Base-by-base conservation (phyloP, 192 early-diverging fungal genomes). In the Paraglomus brasilianum region DNA sequence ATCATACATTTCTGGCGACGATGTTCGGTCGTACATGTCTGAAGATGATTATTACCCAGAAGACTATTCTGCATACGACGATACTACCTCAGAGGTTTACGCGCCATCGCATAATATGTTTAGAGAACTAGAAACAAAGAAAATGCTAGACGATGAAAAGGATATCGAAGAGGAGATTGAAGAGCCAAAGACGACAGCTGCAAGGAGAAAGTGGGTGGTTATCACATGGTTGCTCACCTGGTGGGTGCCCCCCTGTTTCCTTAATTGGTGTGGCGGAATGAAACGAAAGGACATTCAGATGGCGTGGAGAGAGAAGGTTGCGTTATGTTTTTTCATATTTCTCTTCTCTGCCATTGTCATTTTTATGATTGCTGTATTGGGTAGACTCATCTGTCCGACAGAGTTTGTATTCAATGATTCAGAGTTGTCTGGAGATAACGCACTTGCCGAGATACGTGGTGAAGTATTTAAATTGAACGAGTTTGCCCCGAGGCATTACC, bases 221-320 rank as follows among this genome's bases (percentile, higher is more conserved):
- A 81, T 93, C 66, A 92, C 92, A 5, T 92, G 89, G 89, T 63
- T 81, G 43, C 82, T 82, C 64, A 93, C 87, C 13, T 93, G 89
- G 89, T 91, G 86, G 89, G 82, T 98, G 44, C 96, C 96, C n/a
- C 83, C 83, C 30, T 70, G 67, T 17, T 83, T 78, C 22, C 68
- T 98, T 44, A 59, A 45, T 14, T 83, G 75, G 69, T 90, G 91
- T 72, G 93, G 93, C 22, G 81, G 88, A 44, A 92, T 95, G 86
- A 84, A 87, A 74, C 85, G 86, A 47, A 81, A 78, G 21, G 91
- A 93, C 72, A 81, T 93, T 60, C 91, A 86, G 47, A 85, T 93
- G 79, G 97, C 97, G 8, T 99, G 97, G 97, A 86, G 97, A 63
- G 97, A 99, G 75, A 98, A 99, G 76, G 84, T 96, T 8, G 91